These are phyloP conservation scores for Hyaloscypha hepaticicola DNA, from an alignment of 495 filamentous ascomycete species.

Conservation along the genomic window DNA sequence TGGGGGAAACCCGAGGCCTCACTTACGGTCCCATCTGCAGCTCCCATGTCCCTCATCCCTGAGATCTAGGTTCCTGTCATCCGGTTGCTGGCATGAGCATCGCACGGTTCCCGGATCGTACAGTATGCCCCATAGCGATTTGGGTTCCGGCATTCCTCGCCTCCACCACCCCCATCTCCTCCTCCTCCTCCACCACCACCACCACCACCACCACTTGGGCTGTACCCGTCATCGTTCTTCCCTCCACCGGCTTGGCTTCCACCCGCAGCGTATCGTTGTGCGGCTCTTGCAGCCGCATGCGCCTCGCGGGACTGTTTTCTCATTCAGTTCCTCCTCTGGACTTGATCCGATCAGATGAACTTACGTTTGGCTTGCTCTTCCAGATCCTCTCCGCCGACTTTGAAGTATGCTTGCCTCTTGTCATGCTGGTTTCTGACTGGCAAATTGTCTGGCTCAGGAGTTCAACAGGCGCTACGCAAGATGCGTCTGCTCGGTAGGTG, in stretches of 20 bases:
- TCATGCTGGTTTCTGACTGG: constrained; percentile 30
- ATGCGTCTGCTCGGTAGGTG: not conserved
- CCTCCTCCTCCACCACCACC: not conserved
- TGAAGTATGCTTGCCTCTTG: constrained; percentile 44
- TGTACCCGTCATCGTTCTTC: constrained; percentile 12
- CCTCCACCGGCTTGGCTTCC: constrained; percentile 24
- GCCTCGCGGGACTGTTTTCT: constrained; percentile 42
- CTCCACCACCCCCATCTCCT: not conserved
- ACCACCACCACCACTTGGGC: not conserved
- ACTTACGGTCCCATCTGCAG: not conserved
- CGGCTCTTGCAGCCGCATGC: constrained; percentile 44
- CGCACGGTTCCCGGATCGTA: constrained; percentile 23
- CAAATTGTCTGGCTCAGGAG: not conserved
- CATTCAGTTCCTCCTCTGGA: constrained; percentile 25
- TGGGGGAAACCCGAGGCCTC: not conserved
- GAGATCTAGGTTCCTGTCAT: not conserved
- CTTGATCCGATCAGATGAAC: constrained; percentile 18
- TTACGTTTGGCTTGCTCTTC: constrained; percentile 38
- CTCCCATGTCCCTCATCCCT: not conserved
- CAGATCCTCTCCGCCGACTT: constrained; percentile 46
- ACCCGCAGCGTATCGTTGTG: constrained; percentile 35
- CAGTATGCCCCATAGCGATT: constrained; percentile 20
- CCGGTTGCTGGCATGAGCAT: constrained; percentile 16
- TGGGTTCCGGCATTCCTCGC: constrained; percentile 10
- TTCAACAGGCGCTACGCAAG: not conserved